Evolutionary conservation across 1,284 basidiomycete species (phyloP), one percentile per base, ranked within the genome.

Genomic region (Boletellus deceptivus): DNA sequence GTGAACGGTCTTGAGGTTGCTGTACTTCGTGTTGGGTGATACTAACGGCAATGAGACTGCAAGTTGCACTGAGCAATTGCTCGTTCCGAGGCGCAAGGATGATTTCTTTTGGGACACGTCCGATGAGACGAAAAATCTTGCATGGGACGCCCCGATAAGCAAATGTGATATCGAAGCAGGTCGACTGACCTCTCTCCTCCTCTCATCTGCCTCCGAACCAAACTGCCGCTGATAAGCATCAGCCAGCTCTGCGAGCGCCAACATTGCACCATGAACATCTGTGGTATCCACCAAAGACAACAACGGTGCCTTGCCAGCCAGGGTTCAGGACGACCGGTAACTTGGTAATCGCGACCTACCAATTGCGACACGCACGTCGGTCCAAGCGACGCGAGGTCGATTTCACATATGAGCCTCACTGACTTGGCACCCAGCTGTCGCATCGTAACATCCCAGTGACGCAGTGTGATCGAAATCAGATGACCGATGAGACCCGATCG

Each of bases 401-500:
- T 67, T 50, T 80, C 71, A 53, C 88, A 89, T 45, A 97, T 80
- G 16, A 72, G 72, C 39, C 82, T 76, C 35, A 97, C 71, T 3
- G 93, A 87, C 56, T 86, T 77, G 2, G 94, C 85, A n/a, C 86
- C 93, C 6, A 93, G 72, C 43, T 80, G 75, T 49, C 95, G 80
- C 80, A 99, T 89, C 6, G 79, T 70, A 2, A 77, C 68, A 66
- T 98, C 95, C 95, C 96, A 98, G 69, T 99, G 96, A 36, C 88
- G 77, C 43, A 97, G 64, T 0, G 89, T 89, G 36, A 87, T 83
- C 52, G 80, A 72, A 36, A 93, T 68, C 33, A 98, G 67, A 64
- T 97, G 92, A 47, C 88, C 75, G 41, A 95, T 70, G 51, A 98
- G 74, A 48, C 75, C 77, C 0, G 70, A 57, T 22, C 86, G 80